A percentile compares a stretch with the other conserved stretches of the same genome.
These are phyloP conservation scores for Coemansia sp. DNA, from an alignment of 192 early-diverging fungal species.

Conservation along the genomic window DNA sequence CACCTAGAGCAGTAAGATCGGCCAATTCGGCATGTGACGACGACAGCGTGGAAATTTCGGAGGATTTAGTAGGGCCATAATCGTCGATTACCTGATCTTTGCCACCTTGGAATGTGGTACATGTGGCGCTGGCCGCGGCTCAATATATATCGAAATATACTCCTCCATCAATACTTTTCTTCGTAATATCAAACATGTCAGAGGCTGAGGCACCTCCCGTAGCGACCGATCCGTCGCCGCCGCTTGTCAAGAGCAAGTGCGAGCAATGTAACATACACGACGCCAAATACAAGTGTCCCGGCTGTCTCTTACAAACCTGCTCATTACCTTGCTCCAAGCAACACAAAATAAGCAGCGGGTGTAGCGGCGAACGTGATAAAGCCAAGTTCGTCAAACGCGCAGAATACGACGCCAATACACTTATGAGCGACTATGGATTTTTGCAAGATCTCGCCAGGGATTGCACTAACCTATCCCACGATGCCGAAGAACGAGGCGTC, in stretches of 20 bases:
- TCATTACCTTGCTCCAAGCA: slow-evolving; percentile 65
- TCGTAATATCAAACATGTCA: not conserved
- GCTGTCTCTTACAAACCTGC: slow-evolving; percentile 63
- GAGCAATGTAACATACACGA: slow-evolving; percentile 46
- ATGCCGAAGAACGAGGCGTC: slow-evolving; percentile 24
- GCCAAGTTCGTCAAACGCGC: slow-evolving; percentile 61
- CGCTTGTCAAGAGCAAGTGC: slow-evolving; percentile 19
- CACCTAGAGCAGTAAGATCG: not conserved
- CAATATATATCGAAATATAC: not conserved
- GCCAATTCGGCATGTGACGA: slow-evolving; percentile 1
- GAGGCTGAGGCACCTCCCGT: not conserved
- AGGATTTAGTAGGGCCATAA: not conserved
- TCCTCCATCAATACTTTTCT: not conserved
- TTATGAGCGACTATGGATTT: slow-evolving; percentile 75
- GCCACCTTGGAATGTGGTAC: not conserved
- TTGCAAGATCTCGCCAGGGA: slow-evolving; percentile 64
- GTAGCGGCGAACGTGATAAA: slow-evolving; percentile 64
- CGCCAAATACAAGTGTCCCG: slow-evolving; percentile 71
- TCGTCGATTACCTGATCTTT: not conserved
- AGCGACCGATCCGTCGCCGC: not conserved
- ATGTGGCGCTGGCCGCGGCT: not conserved
- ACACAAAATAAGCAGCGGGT: slow-evolving; percentile 61
- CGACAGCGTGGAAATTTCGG: not conserved
- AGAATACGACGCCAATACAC: slow-evolving; percentile 61
- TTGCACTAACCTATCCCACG: slow-evolving; percentile 47